Base-by-base conservation (phyloP, 768 basidiomycete genomes). In the Pseudohyphozyma bogoriensis region DNA sequence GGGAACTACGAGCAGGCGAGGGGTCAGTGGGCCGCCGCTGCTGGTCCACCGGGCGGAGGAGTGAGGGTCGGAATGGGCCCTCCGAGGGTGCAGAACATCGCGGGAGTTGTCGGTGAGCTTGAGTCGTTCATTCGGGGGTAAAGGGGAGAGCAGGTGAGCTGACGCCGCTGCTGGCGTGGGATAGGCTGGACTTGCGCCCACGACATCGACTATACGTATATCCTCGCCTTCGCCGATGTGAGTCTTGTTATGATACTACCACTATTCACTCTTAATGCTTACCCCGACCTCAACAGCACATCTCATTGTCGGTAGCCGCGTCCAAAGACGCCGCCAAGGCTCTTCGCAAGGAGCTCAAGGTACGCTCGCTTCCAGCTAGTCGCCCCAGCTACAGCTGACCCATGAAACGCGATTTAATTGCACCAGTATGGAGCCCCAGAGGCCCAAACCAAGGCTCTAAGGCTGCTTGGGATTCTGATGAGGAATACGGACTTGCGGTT, bases 271-370 rank as follows among this genome's bases (percentile, higher is more conserved):
- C n/a, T n/a, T n/a, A n/a, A n/a, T n/a, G n/a, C n/a, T n/a, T n/a
- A n/a, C n/a, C n/a, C n/a, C n/a, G n/a, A n/a, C n/a, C n/a, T n/a
- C n/a, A n/a, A n/a, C n/a, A n/a, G n/a, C 20, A 66, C 49, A 29
- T 66, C 31, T 35, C 54, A 37, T 45, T 55, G 37, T n/a, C 29
- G 1, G 16, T 12, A 12, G 55, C 55, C 8, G 58, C 58, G 31
- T 39, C 55, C 11, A 53, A 63, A 39, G 65, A 63, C 4, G 61
- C 61, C 4, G 46, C 61, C 46, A 64, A 69, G 59, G 52, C 66
- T 4, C 32, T 69, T 7, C 46, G 63, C 26, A 59, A 60, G 18
- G 68, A 69, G 55, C 62, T 67, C 66, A 69, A 67, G n/a, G n/a
- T n/a, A n/a, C n/a, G n/a, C n/a, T n/a, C n/a, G n/a, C n/a, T n/a